These are phyloP conservation scores for Xylaria digitata DNA, from an alignment of 2,329 filamentous ascomycete genomes.

Conservation along the genomic window DNA sequence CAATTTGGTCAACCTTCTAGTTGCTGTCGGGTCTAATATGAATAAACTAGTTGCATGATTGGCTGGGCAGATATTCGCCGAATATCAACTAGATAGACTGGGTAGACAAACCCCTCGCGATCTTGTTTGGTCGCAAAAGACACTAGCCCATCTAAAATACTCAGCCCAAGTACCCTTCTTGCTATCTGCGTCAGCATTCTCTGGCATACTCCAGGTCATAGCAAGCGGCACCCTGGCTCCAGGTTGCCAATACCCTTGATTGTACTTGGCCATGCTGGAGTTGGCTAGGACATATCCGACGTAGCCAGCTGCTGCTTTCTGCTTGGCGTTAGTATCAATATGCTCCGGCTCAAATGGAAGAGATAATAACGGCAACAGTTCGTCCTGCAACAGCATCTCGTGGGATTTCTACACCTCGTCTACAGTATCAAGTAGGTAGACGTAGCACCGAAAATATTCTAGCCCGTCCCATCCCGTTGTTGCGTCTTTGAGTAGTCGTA, in stretches of 20 bases:
- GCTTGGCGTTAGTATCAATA: neutral
- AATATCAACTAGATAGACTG: no score
- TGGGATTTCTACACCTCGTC: conserved; percentile 23
- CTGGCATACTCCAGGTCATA: conserved; percentile 19
- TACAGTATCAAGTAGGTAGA: neutral
- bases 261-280: conserved; percentile 16
- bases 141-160: conserved; percentile 21
- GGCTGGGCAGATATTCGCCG: no score
- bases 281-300: conserved; percentile 17
- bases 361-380: conserved; percentile 15
- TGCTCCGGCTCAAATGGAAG: conserved; percentile 15
- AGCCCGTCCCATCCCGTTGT: neutral
- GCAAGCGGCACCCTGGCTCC: conserved; percentile 10
- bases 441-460: neutral
- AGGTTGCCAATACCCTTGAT: conserved; percentile 15
- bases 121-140: conserved; percentile 13
- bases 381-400: conserved; percentile 23
- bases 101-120: neutral
- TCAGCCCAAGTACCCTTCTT: conserved; percentile 18
- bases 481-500: neutral
- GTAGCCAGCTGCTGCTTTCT: conserved; percentile 17
- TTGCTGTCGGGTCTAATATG: no score
- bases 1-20: no score
- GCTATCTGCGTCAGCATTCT: conserved; percentile 19
- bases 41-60: no score